Evolutionary conservation across 306 rosid species (phyloP), one percentile per base, ranked within the genome.

Genomic region (Quercus suber): DNA sequence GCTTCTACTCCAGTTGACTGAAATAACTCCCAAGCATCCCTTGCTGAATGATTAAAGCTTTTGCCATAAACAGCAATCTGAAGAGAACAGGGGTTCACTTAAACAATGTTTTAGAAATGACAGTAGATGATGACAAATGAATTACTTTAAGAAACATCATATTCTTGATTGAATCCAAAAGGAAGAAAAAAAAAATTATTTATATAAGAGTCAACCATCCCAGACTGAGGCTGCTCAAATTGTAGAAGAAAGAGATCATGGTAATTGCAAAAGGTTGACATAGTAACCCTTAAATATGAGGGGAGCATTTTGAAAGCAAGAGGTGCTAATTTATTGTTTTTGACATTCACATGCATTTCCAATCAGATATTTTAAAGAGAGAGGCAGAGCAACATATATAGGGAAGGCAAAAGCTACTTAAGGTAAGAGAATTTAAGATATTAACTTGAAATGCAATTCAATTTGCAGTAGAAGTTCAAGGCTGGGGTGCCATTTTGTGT

Each of bases 11-110:
- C 99, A 13, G 98, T 95, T 83, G 98, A 95, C 86, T 95, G 98
- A 81, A 95, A 93, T 73, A 95, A 82, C 84, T 95, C 99, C 99
- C 99, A 95, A 1, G 99, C 99, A 87, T 95, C 99, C 90, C 98
- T 93, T 0, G 98, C 99, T 64, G 99, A 93, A 76, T 56, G 96
- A 83, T 95, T 95, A 82, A 95, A 95, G 83, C 91, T 86, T 89
- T 95, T 92, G 11, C 99, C 99, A 83, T 88, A 88, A 80, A 95
- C 96, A 74, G 93, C 99, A 60, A 95, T 95, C 98, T 95, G 92
- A 43, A 81, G 55, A 35, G 55, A 71, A 82, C 57, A 68, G 35
- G 76, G 19, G 67, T 37, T 69, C 8, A 52, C 35, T 80, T 14
- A 81, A 61, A 70, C 7, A 53, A 74, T 77, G 53, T 78, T 27